Percentiles rank a stretch among this genome's conserved stretches.
These are phyloP conservation scores for Candida lessepsii DNA, from an alignment of 805 yeast genomes.

Conservation along the genomic window DNA sequence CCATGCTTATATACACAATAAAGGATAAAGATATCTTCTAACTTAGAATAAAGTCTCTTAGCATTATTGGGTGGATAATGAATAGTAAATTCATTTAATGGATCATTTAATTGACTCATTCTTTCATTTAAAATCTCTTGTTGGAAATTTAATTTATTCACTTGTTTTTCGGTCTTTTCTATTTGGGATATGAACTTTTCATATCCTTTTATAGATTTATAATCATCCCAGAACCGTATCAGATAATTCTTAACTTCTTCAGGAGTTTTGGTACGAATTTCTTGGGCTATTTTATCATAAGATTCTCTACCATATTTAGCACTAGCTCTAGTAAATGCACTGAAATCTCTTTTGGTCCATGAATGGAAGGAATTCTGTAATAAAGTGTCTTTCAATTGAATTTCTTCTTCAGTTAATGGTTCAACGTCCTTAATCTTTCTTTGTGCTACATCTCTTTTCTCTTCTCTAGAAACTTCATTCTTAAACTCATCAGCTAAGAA, in stretches of 20 bases:
- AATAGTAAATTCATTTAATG: slow-evolving; percentile 60
- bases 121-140: slow-evolving; percentile 54
- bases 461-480: slow-evolving; percentile 36
- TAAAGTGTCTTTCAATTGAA: slow-evolving; percentile 48
- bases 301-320: slow-evolving; percentile 64
- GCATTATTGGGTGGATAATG: slow-evolving; percentile 85
- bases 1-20: slow-evolving; percentile 65
- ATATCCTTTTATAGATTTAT: slow-evolving; percentile 61
- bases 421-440: slow-evolving; percentile 52
- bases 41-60: slow-evolving; percentile 64
- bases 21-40: slow-evolving; percentile 69
- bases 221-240: slow-evolving; percentile 62
- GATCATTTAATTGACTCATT: slow-evolving; percentile 52
- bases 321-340: slow-evolving; percentile 66
- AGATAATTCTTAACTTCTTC: slow-evolving; percentile 63
- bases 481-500: slow-evolving; percentile 48
- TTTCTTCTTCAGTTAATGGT: slow-evolving; percentile 66
- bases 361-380: slow-evolving; percentile 57
- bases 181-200: slow-evolving; percentile 72
- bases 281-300: slow-evolving; percentile 48
- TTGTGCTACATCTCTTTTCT: slow-evolving; percentile 47
- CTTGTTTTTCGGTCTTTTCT: slow-evolving; percentile 69
- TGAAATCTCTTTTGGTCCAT: slow-evolving; percentile 77
- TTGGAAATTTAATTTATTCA: slow-evolving; percentile 53
- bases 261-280: slow-evolving; percentile 53